A percentile compares a stretch with the other conserved stretches of the same genome.
Evolutionary conservation across 352 stramenopile genomes (phyloP).

Genomic region (Phytophthora sansomeana): DNA sequence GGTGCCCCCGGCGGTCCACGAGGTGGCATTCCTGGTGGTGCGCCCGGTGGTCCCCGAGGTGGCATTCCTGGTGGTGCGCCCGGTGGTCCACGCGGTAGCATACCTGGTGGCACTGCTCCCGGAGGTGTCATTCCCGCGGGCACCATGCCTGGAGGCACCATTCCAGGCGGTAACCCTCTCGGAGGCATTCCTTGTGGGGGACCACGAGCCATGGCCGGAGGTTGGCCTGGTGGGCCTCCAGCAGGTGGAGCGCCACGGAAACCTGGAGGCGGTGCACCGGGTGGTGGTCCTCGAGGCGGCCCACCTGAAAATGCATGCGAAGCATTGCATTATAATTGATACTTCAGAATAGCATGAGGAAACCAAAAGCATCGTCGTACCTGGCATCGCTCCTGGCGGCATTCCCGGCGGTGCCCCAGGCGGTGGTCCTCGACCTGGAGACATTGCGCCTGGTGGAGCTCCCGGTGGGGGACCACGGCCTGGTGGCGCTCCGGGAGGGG

Average conservation of each 20-base stretch:
- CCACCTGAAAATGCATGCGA: constrained; percentile 24
- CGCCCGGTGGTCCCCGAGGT: constrained; percentile 25
- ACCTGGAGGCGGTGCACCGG: constrained; percentile 14
- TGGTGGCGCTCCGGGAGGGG: constrained; percentile 29
- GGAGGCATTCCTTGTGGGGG: constrained; percentile 34
- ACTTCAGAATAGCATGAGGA: not conserved
- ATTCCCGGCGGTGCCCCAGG: constrained; percentile 17
- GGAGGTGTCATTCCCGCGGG: constrained; percentile 18
- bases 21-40: constrained; percentile 34
- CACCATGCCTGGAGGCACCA: constrained; percentile 16
- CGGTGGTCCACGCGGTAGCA: constrained; percentile 32
- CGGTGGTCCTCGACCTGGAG: constrained; percentile 26
- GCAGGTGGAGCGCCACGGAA: constrained; percentile 8
- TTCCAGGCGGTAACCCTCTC: constrained; percentile 26
- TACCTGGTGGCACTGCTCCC: constrained; percentile 29
- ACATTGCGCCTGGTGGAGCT: constrained; percentile 15
- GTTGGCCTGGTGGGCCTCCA: constrained; percentile 13
- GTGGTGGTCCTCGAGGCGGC: constrained; percentile 24
- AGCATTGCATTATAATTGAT: not conserved
- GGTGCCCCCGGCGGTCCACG: constrained; percentile 28
- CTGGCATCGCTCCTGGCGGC: constrained; percentile 19
- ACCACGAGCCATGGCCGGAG: constrained; percentile 26
- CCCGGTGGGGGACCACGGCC: constrained; percentile 19
- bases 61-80: constrained; percentile 24
- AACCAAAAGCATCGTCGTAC: constrained; percentile 6